Conservation (phyloP, 257 asterid genomes). For the Paraleonurus japonicus region DNA sequence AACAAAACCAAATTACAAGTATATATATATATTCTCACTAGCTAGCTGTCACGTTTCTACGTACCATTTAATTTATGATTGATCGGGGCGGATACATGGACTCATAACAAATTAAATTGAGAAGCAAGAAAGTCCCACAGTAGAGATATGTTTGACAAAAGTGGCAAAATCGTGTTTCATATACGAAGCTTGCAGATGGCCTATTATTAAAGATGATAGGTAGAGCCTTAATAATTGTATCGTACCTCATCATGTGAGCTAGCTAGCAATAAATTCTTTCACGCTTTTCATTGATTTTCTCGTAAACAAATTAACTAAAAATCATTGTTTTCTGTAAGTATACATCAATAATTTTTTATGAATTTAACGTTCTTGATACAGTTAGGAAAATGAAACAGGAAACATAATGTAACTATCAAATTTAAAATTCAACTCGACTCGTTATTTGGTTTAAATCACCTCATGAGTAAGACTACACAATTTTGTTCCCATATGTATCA, state of each 20-base stretch:
- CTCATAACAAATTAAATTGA: neutral
- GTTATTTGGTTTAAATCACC: neutral
- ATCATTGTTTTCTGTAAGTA: neutral
- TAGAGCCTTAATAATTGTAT: conserved; percentile 5
- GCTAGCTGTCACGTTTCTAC: no score
- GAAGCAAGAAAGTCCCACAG: neutral
- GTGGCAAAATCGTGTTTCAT: conserved; percentile 1
- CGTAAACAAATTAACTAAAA: no score
- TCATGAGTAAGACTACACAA: neutral
- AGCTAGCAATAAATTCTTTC: neutral
- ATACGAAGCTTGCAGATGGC: conserved; percentile 22
- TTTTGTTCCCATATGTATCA: neutral
- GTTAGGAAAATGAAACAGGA: neutral
- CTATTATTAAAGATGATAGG: conserved; percentile 27
- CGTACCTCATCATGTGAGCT: conserved; percentile 16
- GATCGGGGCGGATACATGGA: neutral
- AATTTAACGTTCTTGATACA: neutral
- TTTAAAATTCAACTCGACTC: neutral
- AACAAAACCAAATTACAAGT: no score
- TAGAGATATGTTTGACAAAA: neutral
- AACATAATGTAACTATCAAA: neutral
- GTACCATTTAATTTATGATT: no score
- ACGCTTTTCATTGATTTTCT: neutral
- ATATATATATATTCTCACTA: no score
- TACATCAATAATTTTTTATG: neutral